Percentiles rank a stretch among this genome's conserved stretches.
phyloP scores from a whole-genome alignment of 768 basidiomycete genomes.

The Podaxis sp. region DNA sequence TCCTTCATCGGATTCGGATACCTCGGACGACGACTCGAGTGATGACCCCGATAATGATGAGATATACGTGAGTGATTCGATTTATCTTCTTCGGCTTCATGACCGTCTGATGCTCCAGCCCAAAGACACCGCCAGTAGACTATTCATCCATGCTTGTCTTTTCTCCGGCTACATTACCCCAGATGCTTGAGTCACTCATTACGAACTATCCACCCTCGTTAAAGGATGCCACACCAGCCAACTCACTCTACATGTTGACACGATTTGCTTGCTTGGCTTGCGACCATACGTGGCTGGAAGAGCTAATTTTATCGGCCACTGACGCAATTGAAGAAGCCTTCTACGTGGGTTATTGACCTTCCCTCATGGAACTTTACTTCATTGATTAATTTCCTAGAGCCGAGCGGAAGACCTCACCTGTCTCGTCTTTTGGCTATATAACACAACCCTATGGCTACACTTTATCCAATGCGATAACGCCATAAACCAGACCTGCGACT shows the following conservation, averaged over 20 bases:
- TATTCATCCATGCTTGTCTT: constrained; percentile 93
- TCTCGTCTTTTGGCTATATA: constrained; percentile 93
- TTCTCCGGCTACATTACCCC: constrained; percentile 71
- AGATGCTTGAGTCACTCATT: constrained; percentile 80
- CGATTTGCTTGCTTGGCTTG: constrained; percentile 92
- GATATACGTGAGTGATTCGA: constrained; percentile 40
- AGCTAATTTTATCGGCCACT: constrained; percentile 85
- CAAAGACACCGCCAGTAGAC: constrained; percentile 67
- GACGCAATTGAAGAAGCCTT: constrained; percentile 90
- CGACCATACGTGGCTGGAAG: constrained; percentile 89
- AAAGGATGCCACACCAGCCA: constrained; percentile 83
- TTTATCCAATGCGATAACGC: constrained; percentile 83
- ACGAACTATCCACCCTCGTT: constrained; percentile 67
- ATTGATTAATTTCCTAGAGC: constrained; percentile 39
- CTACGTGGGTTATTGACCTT: constrained; percentile 58
- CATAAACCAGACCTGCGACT: constrained; percentile 75
- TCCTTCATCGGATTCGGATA: constrained; percentile 37
- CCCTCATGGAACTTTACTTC: constrained; percentile 1
- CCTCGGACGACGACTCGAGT: constrained; percentile 36
- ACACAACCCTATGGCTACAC: constrained; percentile 86
- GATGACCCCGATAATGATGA: constrained; percentile 47
- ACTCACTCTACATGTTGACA: constrained; percentile 83
- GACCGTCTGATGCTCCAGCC: constrained; percentile 17
- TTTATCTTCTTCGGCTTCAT: constrained; percentile 1
- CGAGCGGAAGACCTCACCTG: constrained; percentile 81